Evolutionary conservation across 2,329 filamentous ascomycete species (phyloP).

Genomic region (Aspergillus ibericus): DNA sequence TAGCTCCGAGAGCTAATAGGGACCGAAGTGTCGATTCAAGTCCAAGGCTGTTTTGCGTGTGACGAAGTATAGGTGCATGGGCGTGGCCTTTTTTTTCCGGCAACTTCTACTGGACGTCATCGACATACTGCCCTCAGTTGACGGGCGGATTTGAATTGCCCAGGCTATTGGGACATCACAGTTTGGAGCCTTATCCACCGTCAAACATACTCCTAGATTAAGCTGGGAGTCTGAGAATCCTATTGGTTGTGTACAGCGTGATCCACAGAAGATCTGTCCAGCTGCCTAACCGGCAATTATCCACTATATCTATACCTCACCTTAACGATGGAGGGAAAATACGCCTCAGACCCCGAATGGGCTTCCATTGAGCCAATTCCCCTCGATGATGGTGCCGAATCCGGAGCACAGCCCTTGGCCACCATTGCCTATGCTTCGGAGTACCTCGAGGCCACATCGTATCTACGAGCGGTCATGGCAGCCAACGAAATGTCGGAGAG

Average conservation of each 20-base stretch:
- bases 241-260: background rate
- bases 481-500: conserved; percentile 78
- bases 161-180: background rate
- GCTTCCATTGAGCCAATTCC: conserved; percentile 80
- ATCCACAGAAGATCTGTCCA: background rate
- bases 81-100: background rate
- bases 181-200: background rate
- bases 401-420: conserved; percentile 66
- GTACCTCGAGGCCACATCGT: conserved; percentile 89
- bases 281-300: background rate
- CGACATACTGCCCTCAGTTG: background rate
- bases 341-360: conserved; percentile 73
- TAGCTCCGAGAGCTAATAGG: background rate
- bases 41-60: background rate
- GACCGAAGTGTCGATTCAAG: too few species aligned
- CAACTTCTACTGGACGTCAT: background rate
- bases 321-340: conserved; percentile 39
- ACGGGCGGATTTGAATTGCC: background rate
- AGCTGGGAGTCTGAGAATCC: background rate
- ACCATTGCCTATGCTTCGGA: conserved; percentile 87
- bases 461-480: conserved; percentile 92
- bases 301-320: background rate
- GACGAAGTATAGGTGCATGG: background rate
- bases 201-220: background rate
- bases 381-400: conserved; percentile 70